Conservation (phyloP, 331 rosid species). For the Telfairia occidentalis region DNA sequence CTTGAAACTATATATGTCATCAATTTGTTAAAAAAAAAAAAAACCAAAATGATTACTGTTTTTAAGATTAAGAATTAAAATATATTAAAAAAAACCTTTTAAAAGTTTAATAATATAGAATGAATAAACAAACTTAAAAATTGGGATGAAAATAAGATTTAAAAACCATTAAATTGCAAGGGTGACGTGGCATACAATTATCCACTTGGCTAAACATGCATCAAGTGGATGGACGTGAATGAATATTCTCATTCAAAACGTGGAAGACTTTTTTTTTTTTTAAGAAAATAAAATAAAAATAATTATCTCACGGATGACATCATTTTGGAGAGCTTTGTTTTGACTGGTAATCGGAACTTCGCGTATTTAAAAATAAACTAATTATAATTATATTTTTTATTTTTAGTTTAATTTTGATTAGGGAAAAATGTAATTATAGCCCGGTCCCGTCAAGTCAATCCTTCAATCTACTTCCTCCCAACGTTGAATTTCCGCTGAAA, state of each 20-base stretch:
- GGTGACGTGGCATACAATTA: neutral
- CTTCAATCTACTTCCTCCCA: neutral
- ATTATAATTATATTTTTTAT: neutral
- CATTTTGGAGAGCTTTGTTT: neutral
- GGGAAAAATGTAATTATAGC: neutral
- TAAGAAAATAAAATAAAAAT: neutral
- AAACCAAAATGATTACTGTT: too few species aligned
- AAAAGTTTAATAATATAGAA: too few species aligned
- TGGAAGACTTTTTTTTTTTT: neutral
- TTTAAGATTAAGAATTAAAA: too few species aligned
- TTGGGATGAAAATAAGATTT: too few species aligned
- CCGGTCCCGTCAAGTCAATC: neutral
- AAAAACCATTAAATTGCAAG: neutral
- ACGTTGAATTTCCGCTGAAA: neutral
- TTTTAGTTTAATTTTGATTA: neutral
- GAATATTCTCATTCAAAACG: neutral
- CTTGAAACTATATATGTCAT: too few species aligned
- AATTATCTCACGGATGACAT: neutral
- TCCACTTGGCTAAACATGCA: neutral
- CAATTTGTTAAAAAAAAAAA: too few species aligned
- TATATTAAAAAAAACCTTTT: too few species aligned
- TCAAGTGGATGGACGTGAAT: neutral
- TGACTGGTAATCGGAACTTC: constrained; percentile 3
- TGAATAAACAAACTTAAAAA: too few species aligned
- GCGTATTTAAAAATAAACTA: neutral